Base-by-base conservation (phyloP, 2,329 filamentous ascomycete genomes). In the Whalleya microplaca region DNA sequence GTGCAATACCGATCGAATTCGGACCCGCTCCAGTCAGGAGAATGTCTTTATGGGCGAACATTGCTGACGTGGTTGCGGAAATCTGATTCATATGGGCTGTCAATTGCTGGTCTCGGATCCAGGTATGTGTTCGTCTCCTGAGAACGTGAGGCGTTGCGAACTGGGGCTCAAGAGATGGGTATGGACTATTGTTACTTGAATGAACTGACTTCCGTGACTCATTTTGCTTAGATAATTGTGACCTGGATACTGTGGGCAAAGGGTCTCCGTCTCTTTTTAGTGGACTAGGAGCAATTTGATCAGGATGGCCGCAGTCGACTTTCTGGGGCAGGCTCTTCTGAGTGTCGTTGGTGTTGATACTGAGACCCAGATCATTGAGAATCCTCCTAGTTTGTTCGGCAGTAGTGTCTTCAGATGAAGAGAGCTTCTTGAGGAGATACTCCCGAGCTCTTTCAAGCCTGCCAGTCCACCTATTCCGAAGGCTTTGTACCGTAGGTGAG, bases 11-110 rank as follows among this genome's bases (percentile, higher is more conserved):
- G 16, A 65, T 65, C 10, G 63, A 65, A 19, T 57, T 59, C n/a
- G 61, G 61, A 1, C 63, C 63, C 3, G 63, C 57, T 10, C 63
- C 63, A 10, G 59, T 65, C 2, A 65, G 44, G 3, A 65, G 57
- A 2, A 60, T 50, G 21, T 58, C 43, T 47, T 60, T 65, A 1
- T 53, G 56, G 2, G 53, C 40, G 23, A 64, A 64, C 6, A n/a
- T 12, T 10, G 50, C 48, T 8, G 52, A 19, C 21, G 41, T 20
- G 1, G 48, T 44, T 14, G 40, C 20, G 20, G 37, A 12, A 3
- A 52, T 20, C 2, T 19, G 32, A 16, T 19, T 46, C 50, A 63
- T 54, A 20, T 56, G 53, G 9, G 41, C 45, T 7, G 60, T 63
- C 9, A 61, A 21, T 37, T 45, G 32, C 53, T 52, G 52, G 16